phyloP scores from a whole-genome alignment of 2,329 filamentous ascomycete species.

The Colletotrichum somersetense region DNA sequence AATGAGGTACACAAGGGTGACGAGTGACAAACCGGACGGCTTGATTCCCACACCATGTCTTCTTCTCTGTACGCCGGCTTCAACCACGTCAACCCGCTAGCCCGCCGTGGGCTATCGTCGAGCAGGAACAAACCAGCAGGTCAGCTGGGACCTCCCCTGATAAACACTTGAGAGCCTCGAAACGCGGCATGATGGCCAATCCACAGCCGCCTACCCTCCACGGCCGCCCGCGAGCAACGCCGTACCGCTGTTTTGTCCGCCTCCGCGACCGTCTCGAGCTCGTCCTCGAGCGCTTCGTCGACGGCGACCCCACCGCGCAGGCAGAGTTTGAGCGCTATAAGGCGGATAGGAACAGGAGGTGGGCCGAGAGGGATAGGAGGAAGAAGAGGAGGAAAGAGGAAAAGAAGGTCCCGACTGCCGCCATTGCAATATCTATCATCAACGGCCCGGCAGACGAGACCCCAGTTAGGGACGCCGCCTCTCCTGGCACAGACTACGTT shows the following conservation, averaged over 20 bases:
- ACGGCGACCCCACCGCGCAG: conserved; percentile 16
- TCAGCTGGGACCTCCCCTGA: background rate
- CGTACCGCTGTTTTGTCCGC: conserved; percentile 22
- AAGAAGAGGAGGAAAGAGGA: background rate
- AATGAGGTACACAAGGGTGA: background rate
- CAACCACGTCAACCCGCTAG: background rate
- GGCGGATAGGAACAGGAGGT: conserved; percentile 15
- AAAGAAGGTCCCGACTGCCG: background rate
- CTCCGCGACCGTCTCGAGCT: conserved; percentile 37
- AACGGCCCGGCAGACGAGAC: background rate
- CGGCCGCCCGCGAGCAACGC: conserved; percentile 14
- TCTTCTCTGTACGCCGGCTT: background rate
- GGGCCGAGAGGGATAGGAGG: conserved; percentile 15
- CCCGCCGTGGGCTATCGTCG: background rate
- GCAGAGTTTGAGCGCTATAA: conserved; percentile 22
- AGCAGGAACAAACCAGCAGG: background rate
- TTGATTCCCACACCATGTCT: background rate
- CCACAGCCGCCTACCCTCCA: background rate
- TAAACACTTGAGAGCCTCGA: background rate
- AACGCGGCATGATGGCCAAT: background rate
- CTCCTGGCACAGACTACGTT: too few relatives aligned
- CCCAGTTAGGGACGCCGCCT: background rate
- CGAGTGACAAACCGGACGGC: background rate
- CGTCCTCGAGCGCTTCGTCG: conserved; percentile 29
- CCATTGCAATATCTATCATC: background rate